Percentiles rank a stretch among this genome's conserved stretches.
Evolutionary conservation across 164 flowering plant genomes (phyloP).

Genomic region (Tinospora cordifolia): DNA sequence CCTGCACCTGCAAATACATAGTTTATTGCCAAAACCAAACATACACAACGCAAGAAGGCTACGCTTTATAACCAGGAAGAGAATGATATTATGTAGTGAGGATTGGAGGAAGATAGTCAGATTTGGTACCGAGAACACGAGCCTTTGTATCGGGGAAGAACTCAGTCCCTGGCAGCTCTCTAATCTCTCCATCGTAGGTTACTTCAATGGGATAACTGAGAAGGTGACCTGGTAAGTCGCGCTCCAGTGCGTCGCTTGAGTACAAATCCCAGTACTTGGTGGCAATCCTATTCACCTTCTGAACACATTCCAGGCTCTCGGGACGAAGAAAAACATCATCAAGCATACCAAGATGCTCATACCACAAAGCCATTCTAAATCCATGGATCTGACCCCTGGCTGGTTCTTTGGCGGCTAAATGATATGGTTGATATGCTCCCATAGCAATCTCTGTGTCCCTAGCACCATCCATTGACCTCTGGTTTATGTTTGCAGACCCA

Average conservation of each 20-base stretch:
- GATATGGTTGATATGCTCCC: conserved; percentile 76
- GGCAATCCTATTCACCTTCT: conserved; percentile 48
- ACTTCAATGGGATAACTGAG: conserved; percentile 60
- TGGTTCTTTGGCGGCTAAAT: conserved; percentile 35
- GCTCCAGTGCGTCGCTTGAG: conserved; percentile 30
- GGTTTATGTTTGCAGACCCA: conserved; percentile 85
- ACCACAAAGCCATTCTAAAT: conserved; percentile 74
- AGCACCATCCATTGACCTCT: conserved; percentile 79
- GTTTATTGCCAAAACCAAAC: too few relatives aligned
- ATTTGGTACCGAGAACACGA: conserved; percentile 44
- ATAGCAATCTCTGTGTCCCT: conserved; percentile 83
- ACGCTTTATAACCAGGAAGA: neutral
- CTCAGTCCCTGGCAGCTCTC: conserved; percentile 36
- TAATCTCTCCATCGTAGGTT: conserved; percentile 32
- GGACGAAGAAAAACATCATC: conserved; percentile 42
- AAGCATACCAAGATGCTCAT: conserved; percentile 61
- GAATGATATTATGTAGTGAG: conserved; percentile 45
- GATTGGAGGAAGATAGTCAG: conserved; percentile 49
- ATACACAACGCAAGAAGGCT: neutral
- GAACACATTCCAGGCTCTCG: conserved; percentile 48
- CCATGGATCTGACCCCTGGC: conserved; percentile 69
- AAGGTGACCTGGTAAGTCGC: conserved; percentile 67
- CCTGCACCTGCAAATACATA: too few relatives aligned
- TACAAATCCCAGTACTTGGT: conserved; percentile 54
- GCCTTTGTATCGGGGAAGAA: conserved; percentile 77